Evolutionary conservation across 768 basidiomycete genomes (phyloP).

Genomic region (Suillus paluster): DNA sequence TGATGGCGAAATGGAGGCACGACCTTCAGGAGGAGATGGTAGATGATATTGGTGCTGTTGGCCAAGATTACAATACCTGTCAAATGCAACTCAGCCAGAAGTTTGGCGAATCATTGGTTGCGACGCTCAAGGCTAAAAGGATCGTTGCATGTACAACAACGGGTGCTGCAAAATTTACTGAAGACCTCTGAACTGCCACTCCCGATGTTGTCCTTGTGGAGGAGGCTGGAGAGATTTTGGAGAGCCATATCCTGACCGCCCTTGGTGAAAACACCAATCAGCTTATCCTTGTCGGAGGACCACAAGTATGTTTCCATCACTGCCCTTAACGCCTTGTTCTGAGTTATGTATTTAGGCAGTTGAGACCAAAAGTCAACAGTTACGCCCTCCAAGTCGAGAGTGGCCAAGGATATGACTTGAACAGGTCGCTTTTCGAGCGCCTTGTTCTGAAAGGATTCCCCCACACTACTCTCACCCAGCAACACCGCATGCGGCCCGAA

Average conservation of each 20-base stretch:
- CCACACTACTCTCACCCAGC: slow-evolving; percentile 51
- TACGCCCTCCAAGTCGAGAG: slow-evolving; percentile 65
- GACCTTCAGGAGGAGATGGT: slow-evolving; percentile 39
- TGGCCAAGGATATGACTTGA: slow-evolving; percentile 63
- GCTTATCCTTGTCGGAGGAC: slow-evolving; percentile 64
- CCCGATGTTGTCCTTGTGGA: slow-evolving; percentile 61
- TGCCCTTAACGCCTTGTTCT: not conserved
- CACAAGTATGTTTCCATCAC: slow-evolving; percentile 53
- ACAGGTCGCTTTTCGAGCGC: slow-evolving; percentile 65
- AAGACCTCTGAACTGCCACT: slow-evolving; percentile 45
- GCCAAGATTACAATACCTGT: slow-evolving; percentile 41
- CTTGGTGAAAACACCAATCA: slow-evolving; percentile 48
- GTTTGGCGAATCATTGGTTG: slow-evolving; percentile 34
- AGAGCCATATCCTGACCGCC: slow-evolving; percentile 63
- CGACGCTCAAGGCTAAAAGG: slow-evolving; percentile 45
- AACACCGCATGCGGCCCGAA: slow-evolving; percentile 72
- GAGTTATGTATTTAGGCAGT: slow-evolving; percentile 46
- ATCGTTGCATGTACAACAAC: slow-evolving; percentile 69
- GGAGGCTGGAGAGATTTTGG: slow-evolving; percentile 69
- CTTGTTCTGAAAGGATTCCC: slow-evolving; percentile 61
- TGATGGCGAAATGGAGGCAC: slow-evolving; percentile 34
- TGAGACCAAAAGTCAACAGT: slow-evolving; percentile 68
- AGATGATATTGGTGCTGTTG: slow-evolving; percentile 29
- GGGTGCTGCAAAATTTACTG: slow-evolving; percentile 59
- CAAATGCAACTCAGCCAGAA: slow-evolving; percentile 36